A percentile compares a stretch with the other conserved stretches of the same genome.
Conservation (phyloP, 495 filamentous ascomycete species). For the Chaetomium fimeti region DNA sequence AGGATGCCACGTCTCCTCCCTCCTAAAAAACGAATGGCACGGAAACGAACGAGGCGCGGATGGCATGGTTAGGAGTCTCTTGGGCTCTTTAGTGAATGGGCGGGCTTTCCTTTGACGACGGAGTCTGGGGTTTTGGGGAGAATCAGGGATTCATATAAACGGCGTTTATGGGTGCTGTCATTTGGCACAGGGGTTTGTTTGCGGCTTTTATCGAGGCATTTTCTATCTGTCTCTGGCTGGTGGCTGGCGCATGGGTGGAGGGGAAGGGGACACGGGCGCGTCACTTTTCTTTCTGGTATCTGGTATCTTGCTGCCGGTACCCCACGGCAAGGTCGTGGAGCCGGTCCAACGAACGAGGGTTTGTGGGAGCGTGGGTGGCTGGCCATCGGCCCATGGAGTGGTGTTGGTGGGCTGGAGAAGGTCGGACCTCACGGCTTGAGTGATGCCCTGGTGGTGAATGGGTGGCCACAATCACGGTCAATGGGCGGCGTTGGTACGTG, state of each 20-base stretch:
- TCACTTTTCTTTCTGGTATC: slow-evolving; percentile 3
- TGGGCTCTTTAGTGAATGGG: slow-evolving; percentile 1
- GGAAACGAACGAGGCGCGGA: slow-evolving; percentile 14
- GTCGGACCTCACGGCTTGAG: not conserved
- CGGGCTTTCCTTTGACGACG: slow-evolving; percentile 6
- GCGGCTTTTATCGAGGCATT: not conserved
- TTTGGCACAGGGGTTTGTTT: not conserved
- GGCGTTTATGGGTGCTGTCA: slow-evolving; percentile 12
- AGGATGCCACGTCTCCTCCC: not conserved
- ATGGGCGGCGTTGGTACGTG: too few species aligned
- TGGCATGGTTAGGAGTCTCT: slow-evolving; percentile 10
- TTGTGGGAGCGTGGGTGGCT: not conserved
- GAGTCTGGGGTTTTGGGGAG: not conserved
- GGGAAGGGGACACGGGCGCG: slow-evolving; percentile 1
- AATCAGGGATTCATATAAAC: slow-evolving; percentile 19
- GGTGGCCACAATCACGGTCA: not conserved
- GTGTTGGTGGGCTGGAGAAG: not conserved
- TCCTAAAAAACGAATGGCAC: not conserved
- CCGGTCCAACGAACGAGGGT: not conserved
- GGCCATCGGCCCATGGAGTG: not conserved
- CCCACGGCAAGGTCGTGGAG: not conserved
- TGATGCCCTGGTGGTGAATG: slow-evolving; percentile 5
- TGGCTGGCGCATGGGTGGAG: slow-evolving; percentile 17
- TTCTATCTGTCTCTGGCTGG: not conserved
- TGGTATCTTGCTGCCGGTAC: slow-evolving; percentile 8